A percentile compares a stretch with the other conserved stretches of the same genome.
phyloP scores from a whole-genome alignment of 345 rosid genomes.

The Jatropha curcas region DNA sequence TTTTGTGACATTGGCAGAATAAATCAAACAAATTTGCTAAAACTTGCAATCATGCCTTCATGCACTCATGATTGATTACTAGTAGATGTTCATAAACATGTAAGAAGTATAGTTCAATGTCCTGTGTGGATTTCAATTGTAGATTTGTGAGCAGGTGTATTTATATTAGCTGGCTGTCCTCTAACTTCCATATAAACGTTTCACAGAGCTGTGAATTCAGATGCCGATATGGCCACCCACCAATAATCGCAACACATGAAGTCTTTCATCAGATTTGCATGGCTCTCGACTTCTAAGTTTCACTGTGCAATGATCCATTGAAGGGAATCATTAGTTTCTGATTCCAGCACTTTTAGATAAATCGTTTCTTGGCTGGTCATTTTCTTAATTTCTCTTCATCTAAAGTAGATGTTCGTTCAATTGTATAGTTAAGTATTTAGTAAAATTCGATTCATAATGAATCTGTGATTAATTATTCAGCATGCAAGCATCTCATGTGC shows the following conservation, averaged over 20 bases:
- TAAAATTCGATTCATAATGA: neutral
- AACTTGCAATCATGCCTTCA: neutral
- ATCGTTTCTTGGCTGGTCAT: neutral
- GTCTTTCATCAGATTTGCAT: neutral
- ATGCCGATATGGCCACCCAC: neutral
- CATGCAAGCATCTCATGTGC: neutral
- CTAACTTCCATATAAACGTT: neutral
- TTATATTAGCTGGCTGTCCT: neutral
- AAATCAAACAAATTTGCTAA: neutral
- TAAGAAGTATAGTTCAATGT: neutral
- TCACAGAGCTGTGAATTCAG: neutral
- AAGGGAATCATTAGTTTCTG: neutral
- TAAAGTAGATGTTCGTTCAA: neutral
- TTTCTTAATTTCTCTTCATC: neutral
- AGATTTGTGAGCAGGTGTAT: neutral
- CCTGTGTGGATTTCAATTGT: neutral
- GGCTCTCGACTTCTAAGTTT: too few relatives aligned
- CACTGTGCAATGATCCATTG: neutral
- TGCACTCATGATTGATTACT: neutral
- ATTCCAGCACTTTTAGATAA: neutral
- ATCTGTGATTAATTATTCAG: neutral
- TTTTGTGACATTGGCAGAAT: neutral
- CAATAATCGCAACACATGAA: neutral
- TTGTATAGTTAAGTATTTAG: neutral
- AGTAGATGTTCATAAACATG: neutral